Base-by-base conservation (phyloP, 2,329 filamentous ascomycete species). In the Aspergillus neoniger region DNA sequence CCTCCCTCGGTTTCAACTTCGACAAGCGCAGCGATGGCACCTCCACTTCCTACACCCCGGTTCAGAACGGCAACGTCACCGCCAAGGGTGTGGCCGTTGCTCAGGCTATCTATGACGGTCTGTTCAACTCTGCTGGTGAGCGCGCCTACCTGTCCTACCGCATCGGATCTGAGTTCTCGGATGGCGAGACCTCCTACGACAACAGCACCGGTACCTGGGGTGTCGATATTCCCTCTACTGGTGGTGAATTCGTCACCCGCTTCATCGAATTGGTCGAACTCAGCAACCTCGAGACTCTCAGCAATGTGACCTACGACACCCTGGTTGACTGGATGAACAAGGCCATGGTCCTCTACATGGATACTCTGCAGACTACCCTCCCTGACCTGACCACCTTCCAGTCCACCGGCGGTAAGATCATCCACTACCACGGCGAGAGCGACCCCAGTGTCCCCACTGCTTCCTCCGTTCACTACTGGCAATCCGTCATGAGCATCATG, bases 381-480 rank as follows among this genome's bases (percentile, higher is more conserved):
- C 82, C 83, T 0, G 84, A 87, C 64, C 74, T 86, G 0, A 82
- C 80, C 0, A 65, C 74, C 8, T 85, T 85, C 74, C 72, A 81
- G 32, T 60, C 74, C 2, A 66, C 75, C 0, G 84, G 84, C 28
- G 84, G 82, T 55, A 87, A 87, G 70, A 69, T 87, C 5, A 72
- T 87, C 14, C 83, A 86, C 69, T 84, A 79, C 74, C 84, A 87
- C 70, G 84, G 84, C 52, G 83, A 86, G 70, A 80, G 79, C 0
- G 85, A 86, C 69, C 70, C 76, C 14, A 80, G 77, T 8, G 77
- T 87, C 58, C 84, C 84, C 1, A 70, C 84, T 0, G 82, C 76
- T 4, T 84, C 82, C 0, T 85, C 83, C 0, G 79, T 85, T 0
- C 82, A 79, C 66, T 87, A 86, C 75, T 81, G 78, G 71, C 76